These are phyloP conservation scores for Mycena rebaudengoi DNA, from an alignment of 768 basidiomycete species.

Conservation along the genomic window DNA sequence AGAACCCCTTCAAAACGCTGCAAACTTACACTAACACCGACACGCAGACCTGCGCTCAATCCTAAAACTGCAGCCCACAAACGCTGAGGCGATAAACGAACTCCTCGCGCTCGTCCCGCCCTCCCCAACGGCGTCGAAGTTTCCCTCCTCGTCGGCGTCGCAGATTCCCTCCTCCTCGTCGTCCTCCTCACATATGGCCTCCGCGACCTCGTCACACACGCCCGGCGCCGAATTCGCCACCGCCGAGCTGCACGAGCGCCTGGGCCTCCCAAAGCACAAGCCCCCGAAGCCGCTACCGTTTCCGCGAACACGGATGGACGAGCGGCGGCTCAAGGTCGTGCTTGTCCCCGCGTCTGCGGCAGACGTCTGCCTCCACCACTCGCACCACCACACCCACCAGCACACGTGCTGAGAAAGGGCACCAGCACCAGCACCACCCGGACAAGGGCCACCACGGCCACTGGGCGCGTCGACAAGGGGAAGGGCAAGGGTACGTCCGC, in stretches of 20 bases:
- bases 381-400: constrained; percentile 1
- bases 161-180: constrained; percentile 31
- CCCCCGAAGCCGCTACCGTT: constrained; percentile 61
- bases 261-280: constrained; percentile 52
- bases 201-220: constrained; percentile 18
- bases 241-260: constrained; percentile 36
- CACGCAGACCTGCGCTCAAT: constrained; percentile 66
- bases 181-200: constrained; percentile 35
- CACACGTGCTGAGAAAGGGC: too few species aligned
- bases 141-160: not conserved
- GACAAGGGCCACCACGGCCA: constrained; percentile 8
- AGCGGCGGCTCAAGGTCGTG: constrained; percentile 61
- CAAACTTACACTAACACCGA: not conserved
- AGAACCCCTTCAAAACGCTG: not conserved
- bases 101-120: constrained; percentile 51
- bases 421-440: constrained; percentile 16
- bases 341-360: constrained; percentile 52
- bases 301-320: constrained; percentile 57
- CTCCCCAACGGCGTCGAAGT: constrained; percentile 9
- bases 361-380: constrained; percentile 16
- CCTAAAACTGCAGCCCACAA: constrained; percentile 69
- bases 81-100: constrained; percentile 68
- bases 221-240: constrained; percentile 4
- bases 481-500: constrained; percentile 32
- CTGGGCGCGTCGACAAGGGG: constrained; percentile 37